Evolutionary conservation across 306 rosid genomes (phyloP).

Genomic region (Oemleria cerasiformis): DNA sequence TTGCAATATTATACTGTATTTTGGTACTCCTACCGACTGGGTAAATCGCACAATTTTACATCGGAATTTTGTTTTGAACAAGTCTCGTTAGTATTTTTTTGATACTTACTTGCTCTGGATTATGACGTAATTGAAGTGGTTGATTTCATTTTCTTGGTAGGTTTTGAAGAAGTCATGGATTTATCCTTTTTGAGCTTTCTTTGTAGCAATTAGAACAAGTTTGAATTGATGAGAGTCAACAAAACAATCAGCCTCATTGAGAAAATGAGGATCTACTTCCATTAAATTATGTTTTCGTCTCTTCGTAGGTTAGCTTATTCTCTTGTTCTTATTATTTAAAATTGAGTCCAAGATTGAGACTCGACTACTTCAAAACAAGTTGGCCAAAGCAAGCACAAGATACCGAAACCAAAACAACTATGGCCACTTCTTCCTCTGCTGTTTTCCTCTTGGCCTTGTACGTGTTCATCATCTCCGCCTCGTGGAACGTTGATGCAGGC

Average conservation of each 20-base stretch:
- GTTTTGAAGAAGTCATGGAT: constrained; percentile 47
- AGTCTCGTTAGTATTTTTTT: too few relatives aligned
- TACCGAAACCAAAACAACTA: constrained; percentile 13
- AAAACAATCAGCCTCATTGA: constrained; percentile 14
- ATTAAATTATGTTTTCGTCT: neutral
- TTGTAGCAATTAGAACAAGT: constrained; percentile 36
- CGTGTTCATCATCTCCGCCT: constrained; percentile 13
- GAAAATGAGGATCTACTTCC: constrained; percentile 12
- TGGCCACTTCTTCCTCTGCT: constrained; percentile 29
- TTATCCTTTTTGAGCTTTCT: constrained; percentile 41
- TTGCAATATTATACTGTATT: neutral
- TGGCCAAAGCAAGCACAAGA: constrained; percentile 18
- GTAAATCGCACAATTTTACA: constrained; percentile 1
- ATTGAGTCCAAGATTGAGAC: neutral
- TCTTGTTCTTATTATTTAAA: constrained; percentile 5
- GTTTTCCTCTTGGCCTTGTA: constrained; percentile 23
- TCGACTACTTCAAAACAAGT: constrained; percentile 39
- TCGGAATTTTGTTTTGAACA: too few relatives aligned
- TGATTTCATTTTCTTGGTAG: constrained; percentile 66
- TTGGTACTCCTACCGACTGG: neutral
- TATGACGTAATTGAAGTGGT: constrained; percentile 20
- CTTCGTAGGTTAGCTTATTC: constrained; percentile 20
- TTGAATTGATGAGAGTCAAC: constrained; percentile 40
- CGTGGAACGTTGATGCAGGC: constrained; percentile 15
- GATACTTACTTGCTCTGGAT: constrained; percentile 15